phyloP scores from a whole-genome alignment of 176 grass and related monocot genomes.

The Elaeis guineensis region DNA sequence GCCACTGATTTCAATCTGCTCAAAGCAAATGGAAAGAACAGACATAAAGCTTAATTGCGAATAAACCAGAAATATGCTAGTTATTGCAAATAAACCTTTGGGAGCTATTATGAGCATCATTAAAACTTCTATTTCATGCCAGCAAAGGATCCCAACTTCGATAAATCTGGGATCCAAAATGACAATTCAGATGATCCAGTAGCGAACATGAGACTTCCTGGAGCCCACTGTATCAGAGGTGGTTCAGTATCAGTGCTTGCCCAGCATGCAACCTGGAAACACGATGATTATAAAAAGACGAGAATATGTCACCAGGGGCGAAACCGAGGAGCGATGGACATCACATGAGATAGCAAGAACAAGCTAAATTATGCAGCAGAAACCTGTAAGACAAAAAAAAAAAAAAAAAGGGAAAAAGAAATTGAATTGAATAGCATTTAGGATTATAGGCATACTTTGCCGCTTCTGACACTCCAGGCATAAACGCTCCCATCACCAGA shows the following conservation, averaged over 20 bases:
- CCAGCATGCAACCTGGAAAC: slow-evolving; percentile 80
- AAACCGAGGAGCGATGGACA: no score
- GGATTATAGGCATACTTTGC: slow-evolving; percentile 46
- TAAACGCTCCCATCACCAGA: slow-evolving; percentile 93
- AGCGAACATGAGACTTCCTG: slow-evolving; percentile 70
- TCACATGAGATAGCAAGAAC: no score
- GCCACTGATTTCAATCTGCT: no score
- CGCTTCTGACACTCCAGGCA: slow-evolving; percentile 86
- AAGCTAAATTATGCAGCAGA: background rate
- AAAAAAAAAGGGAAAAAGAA: background rate
- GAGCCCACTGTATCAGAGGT: slow-evolving; percentile 83
- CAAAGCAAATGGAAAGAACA: no score
- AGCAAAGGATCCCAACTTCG: slow-evolving; percentile 66
- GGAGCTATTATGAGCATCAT: no score
- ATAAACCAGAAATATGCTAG: no score
- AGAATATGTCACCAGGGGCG: no score
- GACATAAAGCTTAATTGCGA: no score
- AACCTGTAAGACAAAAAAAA: background rate
- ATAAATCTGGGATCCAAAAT: slow-evolving; percentile 91
- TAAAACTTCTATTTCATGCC: slow-evolving; percentile 26
- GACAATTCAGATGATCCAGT: slow-evolving; percentile 94
- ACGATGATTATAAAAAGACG: background rate
- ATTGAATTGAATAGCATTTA: background rate
- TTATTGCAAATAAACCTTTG: no score
- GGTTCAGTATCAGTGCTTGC: slow-evolving; percentile 89